Evolutionary conservation across 805 yeast genomes (phyloP).

Genomic region (Zygoascus biomembranicola): DNA sequence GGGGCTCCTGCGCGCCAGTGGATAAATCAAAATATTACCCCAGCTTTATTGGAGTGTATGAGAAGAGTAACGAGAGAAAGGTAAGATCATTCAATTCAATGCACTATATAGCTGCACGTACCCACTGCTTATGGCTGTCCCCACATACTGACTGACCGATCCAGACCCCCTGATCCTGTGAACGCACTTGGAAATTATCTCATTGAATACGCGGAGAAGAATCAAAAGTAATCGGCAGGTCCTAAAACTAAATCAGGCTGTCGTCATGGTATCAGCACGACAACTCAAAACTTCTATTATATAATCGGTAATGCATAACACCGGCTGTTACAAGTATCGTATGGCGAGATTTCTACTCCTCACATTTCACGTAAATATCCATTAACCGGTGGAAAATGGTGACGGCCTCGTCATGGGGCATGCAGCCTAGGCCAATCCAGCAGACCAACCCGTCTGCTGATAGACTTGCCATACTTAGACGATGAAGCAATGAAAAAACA

Average conservation of each 20-base stretch:
- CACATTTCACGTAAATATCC: not conserved
- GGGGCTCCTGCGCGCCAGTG: conserved; percentile 68
- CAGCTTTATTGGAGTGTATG: conserved; percentile 57
- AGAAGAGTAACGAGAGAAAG: conserved; percentile 41
- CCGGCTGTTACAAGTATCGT: not conserved
- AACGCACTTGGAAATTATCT: conserved; percentile 19
- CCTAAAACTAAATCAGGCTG: no score
- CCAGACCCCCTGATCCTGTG: conserved; percentile 19
- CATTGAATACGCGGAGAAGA: conserved; percentile 12
- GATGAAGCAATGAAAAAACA: not conserved
- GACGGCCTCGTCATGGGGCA: not conserved
- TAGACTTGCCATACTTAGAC: not conserved
- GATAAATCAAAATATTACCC: conserved; percentile 56
- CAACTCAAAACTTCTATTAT: not conserved
- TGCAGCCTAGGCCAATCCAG: not conserved
- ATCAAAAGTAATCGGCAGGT: not conserved
- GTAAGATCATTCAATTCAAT: conserved; percentile 4
- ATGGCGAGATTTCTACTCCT: not conserved
- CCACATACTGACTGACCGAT: not conserved
- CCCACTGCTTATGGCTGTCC: not conserved
- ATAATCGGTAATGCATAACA: not conserved
- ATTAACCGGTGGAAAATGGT: not conserved
- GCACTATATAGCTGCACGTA: no score
- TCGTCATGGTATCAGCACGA: no score
- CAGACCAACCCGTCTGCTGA: not conserved